Conservation (phyloP, 2,329 filamentous ascomycete genomes). For the Neonectria punicea region DNA sequence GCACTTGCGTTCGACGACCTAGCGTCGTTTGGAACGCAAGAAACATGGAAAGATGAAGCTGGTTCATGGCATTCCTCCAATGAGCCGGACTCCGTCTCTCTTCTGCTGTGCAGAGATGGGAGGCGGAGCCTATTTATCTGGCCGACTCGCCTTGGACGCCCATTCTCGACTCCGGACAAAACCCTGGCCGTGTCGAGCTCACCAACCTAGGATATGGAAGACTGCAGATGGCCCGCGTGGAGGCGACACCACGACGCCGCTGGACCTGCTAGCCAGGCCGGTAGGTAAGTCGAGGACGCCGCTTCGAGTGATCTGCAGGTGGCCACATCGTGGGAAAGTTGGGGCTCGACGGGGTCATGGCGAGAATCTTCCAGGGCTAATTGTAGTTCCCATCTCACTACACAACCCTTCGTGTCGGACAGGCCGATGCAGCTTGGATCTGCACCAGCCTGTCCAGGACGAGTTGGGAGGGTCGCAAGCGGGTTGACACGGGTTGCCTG, state of each 20-base stretch:
- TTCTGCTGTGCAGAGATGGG: conserved; percentile 48
- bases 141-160: conserved; percentile 32
- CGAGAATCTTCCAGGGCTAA: conserved; percentile 34
- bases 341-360: conserved; percentile 19
- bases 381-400: conserved; percentile 44
- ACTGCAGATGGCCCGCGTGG: conserved; percentile 29
- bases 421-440: conserved; percentile 33
- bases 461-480: conserved; percentile 29
- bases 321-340: conserved; percentile 23
- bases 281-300: conserved; percentile 33
- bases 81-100: conserved; percentile 44
- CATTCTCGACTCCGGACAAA: conserved; percentile 19
- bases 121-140: conserved; percentile 38
- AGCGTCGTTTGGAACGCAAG: conserved; percentile 21
- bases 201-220: conserved; percentile 17
- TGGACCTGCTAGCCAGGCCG: conserved; percentile 42
- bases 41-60: conserved; percentile 44
- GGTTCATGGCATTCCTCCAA: conserved; percentile 42
- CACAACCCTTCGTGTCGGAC: conserved; percentile 28
- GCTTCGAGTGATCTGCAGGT: conserved; percentile 29
- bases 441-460: conserved; percentile 21
- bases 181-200: conserved; percentile 5
- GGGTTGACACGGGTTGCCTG: conserved; percentile 33
- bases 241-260: conserved; percentile 28
- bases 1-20: conserved; percentile 29